These are phyloP conservation scores for Sporopachydermia quercuum DNA, from an alignment of 805 yeast species.

Conservation along the genomic window DNA sequence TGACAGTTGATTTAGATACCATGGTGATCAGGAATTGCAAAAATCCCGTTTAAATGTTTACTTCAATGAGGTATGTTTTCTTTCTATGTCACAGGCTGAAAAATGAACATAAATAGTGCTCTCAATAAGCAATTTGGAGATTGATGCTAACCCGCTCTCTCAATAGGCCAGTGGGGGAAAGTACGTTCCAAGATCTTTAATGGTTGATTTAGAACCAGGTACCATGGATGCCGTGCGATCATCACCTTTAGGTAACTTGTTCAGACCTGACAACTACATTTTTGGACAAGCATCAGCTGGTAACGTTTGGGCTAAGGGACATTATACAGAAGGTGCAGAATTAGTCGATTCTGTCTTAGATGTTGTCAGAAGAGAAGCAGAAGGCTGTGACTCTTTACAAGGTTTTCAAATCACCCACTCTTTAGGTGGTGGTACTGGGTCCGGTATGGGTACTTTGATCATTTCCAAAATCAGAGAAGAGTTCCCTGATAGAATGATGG, in stretches of 20 bases:
- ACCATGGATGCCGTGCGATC: slow-evolving; percentile 77
- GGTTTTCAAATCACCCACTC: slow-evolving; percentile 88
- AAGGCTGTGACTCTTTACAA: slow-evolving; percentile 84
- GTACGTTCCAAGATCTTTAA: slow-evolving; percentile 89
- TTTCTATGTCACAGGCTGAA: neutral
- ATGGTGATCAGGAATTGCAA: slow-evolving; percentile 14
- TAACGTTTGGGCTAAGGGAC: slow-evolving; percentile 96
- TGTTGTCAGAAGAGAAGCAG: slow-evolving; percentile 87
- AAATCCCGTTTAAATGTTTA: slow-evolving; percentile 58
- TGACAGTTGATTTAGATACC: slow-evolving; percentile 15
- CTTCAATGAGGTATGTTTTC: slow-evolving; percentile 42
- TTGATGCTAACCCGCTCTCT: no score
- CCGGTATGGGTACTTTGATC: slow-evolving; percentile 90
- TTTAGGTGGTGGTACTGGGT: slow-evolving; percentile 90
- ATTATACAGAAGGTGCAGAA: slow-evolving; percentile 95
- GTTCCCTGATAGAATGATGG: slow-evolving; percentile 93
- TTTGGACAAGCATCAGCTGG: slow-evolving; percentile 92
- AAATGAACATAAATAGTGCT: no score
- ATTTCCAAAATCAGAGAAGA: slow-evolving; percentile 83
- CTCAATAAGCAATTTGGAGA: no score
- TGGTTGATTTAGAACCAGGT: slow-evolving; percentile 91
- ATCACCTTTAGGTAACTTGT: slow-evolving; percentile 65
- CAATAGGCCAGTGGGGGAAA: slow-evolving; percentile 68
- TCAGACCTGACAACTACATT: slow-evolving; percentile 85
- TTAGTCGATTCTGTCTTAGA: slow-evolving; percentile 85